Base-by-base conservation (phyloP, 2,329 filamentous ascomycete species). In the Ceratocystis cubensis region DNA sequence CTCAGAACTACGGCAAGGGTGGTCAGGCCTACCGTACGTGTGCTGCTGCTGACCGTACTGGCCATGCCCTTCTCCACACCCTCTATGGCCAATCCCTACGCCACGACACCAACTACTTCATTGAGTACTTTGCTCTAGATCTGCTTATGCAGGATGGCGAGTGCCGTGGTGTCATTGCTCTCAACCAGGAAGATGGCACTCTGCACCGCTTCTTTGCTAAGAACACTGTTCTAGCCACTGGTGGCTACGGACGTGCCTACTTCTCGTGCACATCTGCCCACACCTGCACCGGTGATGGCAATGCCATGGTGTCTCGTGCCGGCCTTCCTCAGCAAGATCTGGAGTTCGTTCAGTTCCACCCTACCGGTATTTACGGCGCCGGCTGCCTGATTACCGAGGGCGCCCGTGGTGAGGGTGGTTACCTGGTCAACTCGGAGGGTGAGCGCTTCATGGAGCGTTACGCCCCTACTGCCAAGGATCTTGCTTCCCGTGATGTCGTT, bases 401-500 rank as follows among this genome's bases (percentile, higher is more conserved):
- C 73, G 91, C 93, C 72, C 91, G 94, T 83, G 94, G 94, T 81
- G 94, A 97, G 83, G 93, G 93, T 83, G 93, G 93, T 74, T 97
- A 96, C 77, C 85, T 99, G 64, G 84, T 97, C 71, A 99, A 99
- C 85, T 91, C 89, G 5, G 89, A 97, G 82, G 93, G 93, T 80
- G 94, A 97, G 81, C 89, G 93, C 74, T 99, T 99, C 81, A 99
- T 99, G 93, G 93, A 97, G 81, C 87, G 93, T 75, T 99, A 99
- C 75, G 93, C 93, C 56, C 93, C 93, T 68, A 97, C 93, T 63
- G 93, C 93, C 72, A 97, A 96, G 85, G 93, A 99, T 86, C 84
- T 99, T 75, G 93, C 93, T 70, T 91, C 87, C 73, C 91, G 93
- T 78, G 93, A 99, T 74, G 94, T 97, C 72, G 93, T 97, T 71